phyloP scores from a whole-genome alignment of 78 protist species.

The Dictyostelium intermedium region DNA sequence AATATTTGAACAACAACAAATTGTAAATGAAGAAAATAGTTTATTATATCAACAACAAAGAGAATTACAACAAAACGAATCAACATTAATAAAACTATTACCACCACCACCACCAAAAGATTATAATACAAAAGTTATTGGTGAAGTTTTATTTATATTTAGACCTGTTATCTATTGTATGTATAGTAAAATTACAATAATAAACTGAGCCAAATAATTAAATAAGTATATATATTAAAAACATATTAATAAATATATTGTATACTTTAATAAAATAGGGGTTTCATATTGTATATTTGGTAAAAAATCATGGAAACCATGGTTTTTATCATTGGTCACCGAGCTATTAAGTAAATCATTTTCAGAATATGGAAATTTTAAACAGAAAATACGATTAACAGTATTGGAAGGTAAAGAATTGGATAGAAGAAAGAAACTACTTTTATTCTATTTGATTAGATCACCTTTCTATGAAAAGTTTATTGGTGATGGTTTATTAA shows the following conservation, averaged over 20 bases:
- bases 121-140: conserved; percentile 22
- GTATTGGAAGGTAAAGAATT: conserved; percentile 9
- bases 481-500: conserved; percentile 66
- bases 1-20: conserved; percentile 13
- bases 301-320: conserved; percentile 72
- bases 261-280: too few relatives aligned
- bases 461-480: conserved; percentile 71
- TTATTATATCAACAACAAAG: neutral
- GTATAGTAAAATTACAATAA: neutral
- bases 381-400: neutral
- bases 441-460: conserved; percentile 43
- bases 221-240: neutral
- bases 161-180: conserved; percentile 44
- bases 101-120: conserved; percentile 67
- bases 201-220: too few relatives aligned
- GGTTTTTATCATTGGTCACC: conserved; percentile 44
- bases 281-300: conserved; percentile 34
- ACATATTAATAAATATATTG: too few relatives aligned
- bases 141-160: conserved; percentile 52
- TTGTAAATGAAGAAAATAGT: neutral
- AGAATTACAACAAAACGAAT: conserved; percentile 4
- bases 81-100: conserved; percentile 42
- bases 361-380: conserved; percentile 32
- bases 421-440: conserved; percentile 9
- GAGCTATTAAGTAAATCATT: conserved; percentile 17